phyloP scores from a whole-genome alignment of 2,329 filamentous ascomycete species.

The Xylaria sp. region DNA sequence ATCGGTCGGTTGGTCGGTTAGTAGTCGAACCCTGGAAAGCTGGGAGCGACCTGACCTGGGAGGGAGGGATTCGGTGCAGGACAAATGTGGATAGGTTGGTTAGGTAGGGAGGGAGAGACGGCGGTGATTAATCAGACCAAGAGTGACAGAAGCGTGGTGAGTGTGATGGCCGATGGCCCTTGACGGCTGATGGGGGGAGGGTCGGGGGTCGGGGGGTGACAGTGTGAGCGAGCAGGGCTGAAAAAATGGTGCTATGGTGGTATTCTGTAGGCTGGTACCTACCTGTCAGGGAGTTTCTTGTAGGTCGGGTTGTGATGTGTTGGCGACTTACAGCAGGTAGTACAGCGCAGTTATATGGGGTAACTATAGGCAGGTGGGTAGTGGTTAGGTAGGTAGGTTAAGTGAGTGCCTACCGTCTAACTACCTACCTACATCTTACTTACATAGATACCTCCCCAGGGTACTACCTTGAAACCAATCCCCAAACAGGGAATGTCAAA shows the following conservation, averaged over 20 bases:
- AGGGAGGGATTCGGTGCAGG: conserved; percentile 19
- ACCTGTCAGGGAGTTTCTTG: not conserved
- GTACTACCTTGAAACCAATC: not conserved
- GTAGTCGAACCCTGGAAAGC: conserved; percentile 19
- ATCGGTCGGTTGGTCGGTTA: conserved; percentile 29
- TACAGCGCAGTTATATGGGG: not conserved
- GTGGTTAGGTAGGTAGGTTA: no score
- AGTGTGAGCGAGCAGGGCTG: conserved; percentile 18
- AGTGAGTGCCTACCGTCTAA: no score
- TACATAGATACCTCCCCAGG: no score
- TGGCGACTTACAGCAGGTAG: not conserved
- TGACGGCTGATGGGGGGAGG: not conserved
- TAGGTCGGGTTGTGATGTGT: not conserved
- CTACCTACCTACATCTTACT: no score
- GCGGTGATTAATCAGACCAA: conserved; percentile 33
- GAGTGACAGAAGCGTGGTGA: conserved; percentile 23
- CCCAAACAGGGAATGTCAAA: not conserved
- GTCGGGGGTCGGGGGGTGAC: conserved; percentile 8
- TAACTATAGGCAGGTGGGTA: no score
- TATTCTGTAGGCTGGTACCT: not conserved
- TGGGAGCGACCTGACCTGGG: conserved; percentile 3
- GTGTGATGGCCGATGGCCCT: not conserved
- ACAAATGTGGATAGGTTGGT: conserved; percentile 15
- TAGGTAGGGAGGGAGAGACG: conserved; percentile 7
- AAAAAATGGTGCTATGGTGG: not conserved